Base-by-base conservation (phyloP, 371 early-diverging fungal species). In the Mortierella sp. region DNA sequence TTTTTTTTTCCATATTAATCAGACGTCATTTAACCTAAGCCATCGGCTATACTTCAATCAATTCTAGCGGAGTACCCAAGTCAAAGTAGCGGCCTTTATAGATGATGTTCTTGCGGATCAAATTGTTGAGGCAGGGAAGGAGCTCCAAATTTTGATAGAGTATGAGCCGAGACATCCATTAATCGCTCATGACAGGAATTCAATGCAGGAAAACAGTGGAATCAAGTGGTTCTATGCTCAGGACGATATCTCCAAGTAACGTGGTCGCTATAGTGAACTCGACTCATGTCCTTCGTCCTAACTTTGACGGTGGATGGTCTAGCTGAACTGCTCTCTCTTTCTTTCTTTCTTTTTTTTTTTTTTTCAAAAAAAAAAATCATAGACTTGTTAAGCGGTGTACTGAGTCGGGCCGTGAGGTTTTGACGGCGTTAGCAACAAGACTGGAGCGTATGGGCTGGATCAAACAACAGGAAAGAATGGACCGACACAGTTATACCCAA, bases 71-170 rank as follows among this genome's bases (percentile, higher is more conserved):
- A 67, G 52, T 16, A 50, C 37, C 0, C 18, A 25, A 0, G 30
- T 62, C 7, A n/a, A 23, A 5, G 68, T 72, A 7, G 68, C 68
- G 3, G 59, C 29, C 11, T 76, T 76, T 30, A 61, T 76, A 18
- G 52, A 46, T 23, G 53, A 47, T 5, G 16, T 15, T 6, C 51
- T 76, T 7, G 76, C 72, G 7, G 51, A 64, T 6, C 53, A 59
- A 25, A 29, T 71, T 1, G 15, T 76, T 45, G 72, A 76, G 51
- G 76, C 72, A 19, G 76, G 76, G 12, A 76, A 71, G 53, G 76
- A 67, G 19, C 62, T 76, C 1, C 76, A 76, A 58, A 71, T 76
- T 19, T 23, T 76, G 29, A 45, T 52, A 2, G 76, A 76, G 7
- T 76, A 45, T 58, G 68, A 71, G 19, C 65, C 76, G 7, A 23